phyloP scores from a whole-genome alignment of 116 monocot genomes.

The Trichopus zeylanicus region DNA sequence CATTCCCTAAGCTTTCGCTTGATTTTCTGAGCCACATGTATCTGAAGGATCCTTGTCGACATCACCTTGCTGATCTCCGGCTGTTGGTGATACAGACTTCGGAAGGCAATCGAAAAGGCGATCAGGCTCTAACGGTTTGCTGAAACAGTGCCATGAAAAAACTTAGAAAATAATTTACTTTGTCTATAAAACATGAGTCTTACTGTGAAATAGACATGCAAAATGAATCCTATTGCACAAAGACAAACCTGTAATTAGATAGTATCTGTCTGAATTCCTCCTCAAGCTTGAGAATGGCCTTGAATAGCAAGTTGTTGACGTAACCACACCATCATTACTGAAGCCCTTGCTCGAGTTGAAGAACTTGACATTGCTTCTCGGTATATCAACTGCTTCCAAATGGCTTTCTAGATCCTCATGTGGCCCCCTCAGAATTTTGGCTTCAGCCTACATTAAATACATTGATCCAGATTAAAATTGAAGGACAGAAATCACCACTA shows the following conservation, averaged over 20 bases:
- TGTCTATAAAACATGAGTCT: no score
- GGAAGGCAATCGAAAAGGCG: constrained; percentile 67
- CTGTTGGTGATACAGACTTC: constrained; percentile 41
- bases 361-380: constrained; percentile 46
- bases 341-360: constrained; percentile 57
- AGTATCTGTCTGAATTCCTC: constrained; percentile 73
- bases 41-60: constrained; percentile 19
- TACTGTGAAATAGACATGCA: not conserved
- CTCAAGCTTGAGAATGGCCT: constrained; percentile 64
- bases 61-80: constrained; percentile 29
- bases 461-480: not conserved
- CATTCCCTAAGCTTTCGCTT: constrained; percentile 33
- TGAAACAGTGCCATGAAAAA: constrained; percentile 13
- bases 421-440: constrained; percentile 65
- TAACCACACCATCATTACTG: constrained; percentile 52
- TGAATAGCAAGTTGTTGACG: constrained; percentile 50
- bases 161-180: no score
- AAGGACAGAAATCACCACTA: not conserved
- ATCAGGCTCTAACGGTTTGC: constrained; percentile 69
- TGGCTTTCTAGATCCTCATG: constrained; percentile 77
- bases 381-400: constrained; percentile 58
- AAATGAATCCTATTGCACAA: not conserved
- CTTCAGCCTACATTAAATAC: constrained; percentile 30
- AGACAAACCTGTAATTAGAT: constrained; percentile 45
- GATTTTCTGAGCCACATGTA: constrained; percentile 26